Conservation (phyloP, 768 basidiomycete species). For the Mycena chlorophos region DNA sequence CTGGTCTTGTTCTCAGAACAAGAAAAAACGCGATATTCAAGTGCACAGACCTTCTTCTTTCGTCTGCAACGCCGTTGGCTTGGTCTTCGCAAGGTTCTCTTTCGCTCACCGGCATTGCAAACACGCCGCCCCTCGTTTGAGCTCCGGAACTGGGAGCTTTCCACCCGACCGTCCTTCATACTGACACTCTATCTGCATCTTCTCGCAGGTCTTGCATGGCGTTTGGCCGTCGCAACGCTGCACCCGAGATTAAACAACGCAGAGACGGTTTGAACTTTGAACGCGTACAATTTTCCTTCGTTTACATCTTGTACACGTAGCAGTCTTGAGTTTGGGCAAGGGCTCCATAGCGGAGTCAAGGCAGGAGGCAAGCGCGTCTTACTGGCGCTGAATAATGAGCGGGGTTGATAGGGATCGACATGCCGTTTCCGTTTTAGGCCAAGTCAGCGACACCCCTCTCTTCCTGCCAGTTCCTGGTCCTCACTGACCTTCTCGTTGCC, state of each 20-base stretch:
- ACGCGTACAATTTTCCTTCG: conserved; percentile 12
- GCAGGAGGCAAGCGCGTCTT: no score
- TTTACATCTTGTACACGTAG: conserved; percentile 15
- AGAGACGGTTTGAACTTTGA: no score
- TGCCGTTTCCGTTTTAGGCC: no score
- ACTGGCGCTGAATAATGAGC: no score
- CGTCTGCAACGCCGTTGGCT: not conserved
- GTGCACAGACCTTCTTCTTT: conserved; percentile 13
- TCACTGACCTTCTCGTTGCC: no score
- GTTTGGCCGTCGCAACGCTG: conserved; percentile 13
- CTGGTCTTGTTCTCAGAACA: not conserved
- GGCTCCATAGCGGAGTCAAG: conserved; percentile 6
- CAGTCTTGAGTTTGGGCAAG: conserved; percentile 13
- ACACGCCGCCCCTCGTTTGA: conserved; percentile 13
- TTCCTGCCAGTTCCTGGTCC: no score
- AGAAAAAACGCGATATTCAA: not conserved
- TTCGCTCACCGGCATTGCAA: conserved; percentile 8
- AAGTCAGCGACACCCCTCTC: no score
- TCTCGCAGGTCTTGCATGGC: conserved; percentile 6
- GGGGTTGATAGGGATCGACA: no score
- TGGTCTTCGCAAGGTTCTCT: not conserved
- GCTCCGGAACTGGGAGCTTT: not conserved
- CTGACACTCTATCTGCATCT: not conserved
- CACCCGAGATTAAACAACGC: not conserved
- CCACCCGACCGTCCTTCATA: conserved; percentile 1